Evolutionary conservation across 805 yeast genomes (phyloP), one percentile per base, ranked within the genome.

Genomic region (Hermanozyma aechmeae): DNA sequence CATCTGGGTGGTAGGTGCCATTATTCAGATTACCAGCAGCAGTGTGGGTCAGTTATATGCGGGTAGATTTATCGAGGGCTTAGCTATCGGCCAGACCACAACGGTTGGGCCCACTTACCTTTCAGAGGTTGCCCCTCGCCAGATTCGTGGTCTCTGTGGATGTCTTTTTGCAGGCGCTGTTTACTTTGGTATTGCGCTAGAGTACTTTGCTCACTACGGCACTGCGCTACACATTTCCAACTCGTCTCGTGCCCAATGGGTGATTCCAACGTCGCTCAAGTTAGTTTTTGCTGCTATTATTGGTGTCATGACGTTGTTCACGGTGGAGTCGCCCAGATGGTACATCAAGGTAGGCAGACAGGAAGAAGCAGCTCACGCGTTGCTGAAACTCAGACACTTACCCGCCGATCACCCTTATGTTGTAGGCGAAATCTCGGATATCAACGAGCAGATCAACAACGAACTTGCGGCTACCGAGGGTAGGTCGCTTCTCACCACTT

Each of bases 151-250:
- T 24, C 39, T 68, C 28, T 63, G 71, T 42, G 63, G 60, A 27
- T 65, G 73, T 51, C 50, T 70, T 22, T 73, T 70, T 43, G 65
- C 75, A 3, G 78, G 79, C 34, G 68, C 74, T 6, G 77, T 73
- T 20, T 72, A 72, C 39, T 48, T 73, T 11, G 79, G 79, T 23
- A 57, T 69, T 17, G 56, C 68, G 61, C 30, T 67, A 29, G 65
- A 65, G 5, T 68, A 68, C 40, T 67, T 68, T 36, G 45, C 45
- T 16, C 17, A 27, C 9, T 43, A 38, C 31, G 51, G 51, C 15
- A 34, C 39, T 27, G 45, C 40, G 13, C 20, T 46, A 5, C 42
- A 41, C 29, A 29, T 41, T 9, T 22, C 40, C 5, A 19, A 25
- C 16, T 18, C 20, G 56, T 56, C 35, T 42, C 46, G 23, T 13